Evolutionary conservation across 345 rosid genomes (phyloP), one percentile per base, ranked within the genome.

Genomic region (Salix dunnii): DNA sequence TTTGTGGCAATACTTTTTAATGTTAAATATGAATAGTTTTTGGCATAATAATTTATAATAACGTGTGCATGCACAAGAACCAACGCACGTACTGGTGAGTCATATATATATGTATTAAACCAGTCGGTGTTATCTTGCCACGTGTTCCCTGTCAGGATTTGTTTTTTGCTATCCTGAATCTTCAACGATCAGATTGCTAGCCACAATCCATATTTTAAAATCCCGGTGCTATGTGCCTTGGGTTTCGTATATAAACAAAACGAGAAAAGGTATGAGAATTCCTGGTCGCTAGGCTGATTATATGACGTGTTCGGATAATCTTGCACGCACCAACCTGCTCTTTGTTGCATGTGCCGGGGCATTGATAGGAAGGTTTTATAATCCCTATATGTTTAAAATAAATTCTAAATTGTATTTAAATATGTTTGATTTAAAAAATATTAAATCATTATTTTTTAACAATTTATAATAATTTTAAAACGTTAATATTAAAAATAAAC

Each of bases 51-150:
- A 43, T 43, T 14, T 43, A 13, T 43, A 14, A 13, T 43, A 14
- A 43, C 49, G 18, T 2, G 17, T 43, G 49, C 16, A 43, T 43
- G 49, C 0, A 14, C 17, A 14, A 1, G 17, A 14, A 13, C 49
- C 61, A 40, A 30, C 16, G 70, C 82, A 80, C 79, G 82, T 51
- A 79, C 71, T 8, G 73, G 78, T 68, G 77, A 78, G 77, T 76
- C 79, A 23, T 33, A 8, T 17, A 36, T 36, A 9, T 0, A 9
- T 40, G 1, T 23, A 21, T 33, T 76, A 23, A 46, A 71, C n/a
- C 76, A 35, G 79, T 77, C 63, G 69, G 58, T 18, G 21, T 70
- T 74, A 78, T 82, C 78, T 28, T 42, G 81, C 82, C 75, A 78
- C 81, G 81, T 80, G 40, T 73, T 63, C 20, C 25, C 31, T n/a